Evolutionary conservation across 2,329 filamentous ascomycete species (phyloP), one percentile per base, ranked within the genome.

Genomic region (Epichloe amarillans): DNA sequence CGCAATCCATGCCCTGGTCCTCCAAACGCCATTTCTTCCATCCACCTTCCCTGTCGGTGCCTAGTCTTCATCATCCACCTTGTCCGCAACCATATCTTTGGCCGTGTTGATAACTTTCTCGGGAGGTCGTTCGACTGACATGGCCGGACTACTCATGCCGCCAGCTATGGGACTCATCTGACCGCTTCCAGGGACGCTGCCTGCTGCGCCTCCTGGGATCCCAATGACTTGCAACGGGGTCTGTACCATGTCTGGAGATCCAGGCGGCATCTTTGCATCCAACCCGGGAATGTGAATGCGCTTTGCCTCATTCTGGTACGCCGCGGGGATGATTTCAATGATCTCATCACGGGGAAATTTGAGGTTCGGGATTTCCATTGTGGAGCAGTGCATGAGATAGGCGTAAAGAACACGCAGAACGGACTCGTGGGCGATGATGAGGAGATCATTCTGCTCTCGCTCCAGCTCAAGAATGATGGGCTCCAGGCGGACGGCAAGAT

Each of bases 341-440:
- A 98, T 97, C 65, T 98, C 89, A 63, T 98, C 85, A 42, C 93
- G 86, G 4, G 93, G 93, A 62, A 98, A 98, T 57, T 88, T 86
- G 54, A 98, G 79, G 58, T 83, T 85, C 4, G 93, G 93, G 55
- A 98, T 98, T 62, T 95, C 89, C 66, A 85, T 86, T 8, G 94
- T 90, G 64, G 91, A 93, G 70, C 93, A 97, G 59, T 95, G 93
- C 93, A 98, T 98, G 39, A 98, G 75, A 67, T 98, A 98, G 23
- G 90, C 90, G 64, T 98, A 98, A 3, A 98, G 77, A 23, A 98
- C 93, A 42, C 93, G 86, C 45, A 98, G 77, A n/a, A 98, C 93
- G 48, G 88, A 95, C 67, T 98, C 93, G 66, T 98, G 93, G 0
- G 93, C 93, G 58, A 98, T 96, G 63, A 98, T 96, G 49, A 98